These are phyloP conservation scores for Mycena sp. DNA, from an alignment of 1,284 basidiomycete genomes.

Conservation along the genomic window DNA sequence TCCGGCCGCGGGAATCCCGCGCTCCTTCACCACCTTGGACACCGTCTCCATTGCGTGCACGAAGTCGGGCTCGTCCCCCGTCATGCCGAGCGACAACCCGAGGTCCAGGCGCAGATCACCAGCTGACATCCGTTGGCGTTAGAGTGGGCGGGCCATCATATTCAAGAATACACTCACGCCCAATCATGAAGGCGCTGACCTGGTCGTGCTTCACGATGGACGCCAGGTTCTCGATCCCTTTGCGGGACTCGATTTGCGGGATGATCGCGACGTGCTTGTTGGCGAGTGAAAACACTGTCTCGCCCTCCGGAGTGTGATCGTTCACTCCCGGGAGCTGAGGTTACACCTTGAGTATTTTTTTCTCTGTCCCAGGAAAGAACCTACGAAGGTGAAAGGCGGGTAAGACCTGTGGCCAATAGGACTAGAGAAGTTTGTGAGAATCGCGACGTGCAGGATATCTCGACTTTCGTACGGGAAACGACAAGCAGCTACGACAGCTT, in stretches of 20 bases:
- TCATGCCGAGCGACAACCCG: neutral
- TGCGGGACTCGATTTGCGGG: conserved; percentile 12
- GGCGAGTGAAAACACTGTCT: conserved; percentile 1
- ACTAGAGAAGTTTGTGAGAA: neutral
- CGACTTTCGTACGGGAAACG: conserved; percentile 1
- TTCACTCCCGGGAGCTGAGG: conserved; percentile 4
- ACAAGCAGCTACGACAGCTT: neutral
- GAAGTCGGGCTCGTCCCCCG: neutral
- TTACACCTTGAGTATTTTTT: no score
- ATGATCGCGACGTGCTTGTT: conserved; percentile 17
- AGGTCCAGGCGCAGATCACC: conserved; percentile 13
- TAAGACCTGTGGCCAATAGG: conserved; percentile 13
- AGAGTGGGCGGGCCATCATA: neutral
- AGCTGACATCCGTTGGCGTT: neutral
- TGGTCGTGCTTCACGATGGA: neutral
- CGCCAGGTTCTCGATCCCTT: conserved; percentile 3
- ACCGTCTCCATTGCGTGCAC: neutral
- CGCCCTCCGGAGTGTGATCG: neutral
- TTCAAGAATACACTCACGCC: neutral
- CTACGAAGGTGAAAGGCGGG: conserved; percentile 11
- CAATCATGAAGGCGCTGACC: conserved; percentile 10
- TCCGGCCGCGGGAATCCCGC: neutral
- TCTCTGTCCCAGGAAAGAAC: no score
- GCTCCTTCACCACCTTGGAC: neutral
- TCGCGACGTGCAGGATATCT: neutral